A percentile compares a stretch with the other conserved stretches of the same genome.
phyloP scores from a whole-genome alignment of 495 filamentous ascomycete species.

The Penicillium pulvis region DNA sequence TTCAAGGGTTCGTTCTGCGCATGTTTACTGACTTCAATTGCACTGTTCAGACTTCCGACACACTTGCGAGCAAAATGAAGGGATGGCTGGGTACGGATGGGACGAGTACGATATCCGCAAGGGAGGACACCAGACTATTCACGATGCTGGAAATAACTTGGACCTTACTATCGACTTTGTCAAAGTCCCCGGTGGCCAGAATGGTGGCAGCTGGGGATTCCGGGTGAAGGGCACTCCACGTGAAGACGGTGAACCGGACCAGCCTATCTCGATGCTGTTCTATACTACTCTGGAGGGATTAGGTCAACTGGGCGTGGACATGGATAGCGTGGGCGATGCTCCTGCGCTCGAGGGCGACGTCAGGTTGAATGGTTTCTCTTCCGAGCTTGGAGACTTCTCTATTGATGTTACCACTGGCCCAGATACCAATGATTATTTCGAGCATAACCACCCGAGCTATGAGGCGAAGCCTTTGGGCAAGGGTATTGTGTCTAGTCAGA shows the following conservation, averaged over 20 bases:
- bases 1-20: neutral
- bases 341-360: conserved; percentile 73
- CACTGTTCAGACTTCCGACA: conserved; percentile 72
- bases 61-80: conserved; percentile 93
- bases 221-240: conserved; percentile 81
- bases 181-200: conserved; percentile 83
- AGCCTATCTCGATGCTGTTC: conserved; percentile 78
- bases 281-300: conserved; percentile 80
- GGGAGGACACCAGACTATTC: conserved; percentile 86
- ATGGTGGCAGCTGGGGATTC: conserved; percentile 91
- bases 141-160: conserved; percentile 81
- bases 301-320: conserved; percentile 62
- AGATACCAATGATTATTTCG: conserved; percentile 62
- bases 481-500: conserved; percentile 72
- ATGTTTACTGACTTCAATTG: conserved; percentile 6
- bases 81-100: conserved; percentile 96
- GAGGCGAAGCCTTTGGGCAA: conserved; percentile 73
- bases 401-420: conserved; percentile 73
- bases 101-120: conserved; percentile 88
- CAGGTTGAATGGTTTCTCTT: conserved; percentile 70
- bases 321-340: conserved; percentile 44
- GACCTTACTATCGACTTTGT: conserved; percentile 92
- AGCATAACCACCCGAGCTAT: conserved; percentile 62
- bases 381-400: conserved; percentile 80
- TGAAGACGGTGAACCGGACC: conserved; percentile 61